phyloP scores from a whole-genome alignment of 2,329 filamentous ascomycete genomes.

The Phoma sp. region DNA sequence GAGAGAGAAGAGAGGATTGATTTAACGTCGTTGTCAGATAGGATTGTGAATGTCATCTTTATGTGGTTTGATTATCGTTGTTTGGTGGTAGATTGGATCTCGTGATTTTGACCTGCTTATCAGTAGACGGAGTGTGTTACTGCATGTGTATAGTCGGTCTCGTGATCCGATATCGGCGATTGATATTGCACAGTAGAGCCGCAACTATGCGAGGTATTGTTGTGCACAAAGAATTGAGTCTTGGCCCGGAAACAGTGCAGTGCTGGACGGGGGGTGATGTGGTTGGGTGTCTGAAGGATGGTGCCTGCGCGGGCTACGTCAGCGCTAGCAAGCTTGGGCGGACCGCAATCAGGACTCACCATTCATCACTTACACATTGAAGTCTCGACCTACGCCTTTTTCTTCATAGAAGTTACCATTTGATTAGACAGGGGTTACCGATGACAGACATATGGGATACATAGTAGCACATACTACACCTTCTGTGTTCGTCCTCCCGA shows the following conservation, averaged over 20 bases:
- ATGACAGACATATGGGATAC: too few relatives aligned
- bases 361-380: background rate
- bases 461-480: too few relatives aligned
- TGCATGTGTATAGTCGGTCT: background rate
- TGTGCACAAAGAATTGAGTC: too few relatives aligned
- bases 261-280: background rate
- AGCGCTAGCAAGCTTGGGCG: background rate
- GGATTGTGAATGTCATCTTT: conserved; percentile 19
- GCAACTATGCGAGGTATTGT: conserved; percentile 1
- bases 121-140: conserved; percentile 1
- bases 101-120: background rate
- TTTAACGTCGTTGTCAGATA: conserved; percentile 33
- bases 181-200: background rate
- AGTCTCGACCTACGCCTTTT: too few relatives aligned
- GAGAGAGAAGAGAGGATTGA: conserved; percentile 45
- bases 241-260: background rate
- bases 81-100: background rate
- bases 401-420: too few relatives aligned
- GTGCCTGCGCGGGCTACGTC: background rate
- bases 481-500: too few relatives aligned
- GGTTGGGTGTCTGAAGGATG: background rate
- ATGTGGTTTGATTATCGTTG: background rate
- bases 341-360: background rate
- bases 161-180: conserved; percentile 3
- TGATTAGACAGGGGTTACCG: too few relatives aligned